Evolutionary conservation across 2,329 filamentous ascomycete genomes (phyloP), one percentile per base, ranked within the genome.

Genomic region (Chaetoscypha palmicola): DNA sequence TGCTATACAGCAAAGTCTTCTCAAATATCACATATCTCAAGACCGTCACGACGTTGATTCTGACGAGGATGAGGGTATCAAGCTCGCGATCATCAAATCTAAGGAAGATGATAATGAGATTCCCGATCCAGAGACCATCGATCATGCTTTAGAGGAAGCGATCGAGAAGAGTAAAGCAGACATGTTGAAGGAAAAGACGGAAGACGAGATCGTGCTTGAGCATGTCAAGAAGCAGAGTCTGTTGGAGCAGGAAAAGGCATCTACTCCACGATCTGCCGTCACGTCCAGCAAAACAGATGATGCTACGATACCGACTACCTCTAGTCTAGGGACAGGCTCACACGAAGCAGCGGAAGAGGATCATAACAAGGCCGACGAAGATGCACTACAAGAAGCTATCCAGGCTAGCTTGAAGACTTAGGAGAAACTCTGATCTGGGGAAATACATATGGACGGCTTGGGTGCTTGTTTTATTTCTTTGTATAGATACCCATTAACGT

Each of bases 191-290:
- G 21, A 20, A 21, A 22, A 34, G 10, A 34, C 24, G 14, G 51
- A 52, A 17, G 44, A 52, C 11, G 40, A 47, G 19, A 42, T 39
- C n/a, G 10, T 44, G 9, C 47, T 21, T n/a, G 40, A 36, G 3
- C 12, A 20, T 20, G 21, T 30, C 10, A n/a, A n/a, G 70, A 83
- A 80, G 67, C 83, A 89, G 66, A 88, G 83, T 61, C 59, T 87
- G 32, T 71, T 76, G 0, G 86, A 91, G 64, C 80, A 81, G 52
- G 71, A 80, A 59, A 64, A 69, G 52, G 54, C 33, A 41, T 32
- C 46, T 34, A 33, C 35, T 32, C 45, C 47, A 31, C 41, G 38
- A n/a, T 5, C 19, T 23, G 16, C 35, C 4, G 35, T 8, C 12
- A n/a, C n/a, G n/a, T n/a, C n/a, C n/a, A n/a, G n/a, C n/a, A 43